phyloP scores from a whole-genome alignment of 2,329 filamentous ascomycete species.

The Penicillium decumbens region DNA sequence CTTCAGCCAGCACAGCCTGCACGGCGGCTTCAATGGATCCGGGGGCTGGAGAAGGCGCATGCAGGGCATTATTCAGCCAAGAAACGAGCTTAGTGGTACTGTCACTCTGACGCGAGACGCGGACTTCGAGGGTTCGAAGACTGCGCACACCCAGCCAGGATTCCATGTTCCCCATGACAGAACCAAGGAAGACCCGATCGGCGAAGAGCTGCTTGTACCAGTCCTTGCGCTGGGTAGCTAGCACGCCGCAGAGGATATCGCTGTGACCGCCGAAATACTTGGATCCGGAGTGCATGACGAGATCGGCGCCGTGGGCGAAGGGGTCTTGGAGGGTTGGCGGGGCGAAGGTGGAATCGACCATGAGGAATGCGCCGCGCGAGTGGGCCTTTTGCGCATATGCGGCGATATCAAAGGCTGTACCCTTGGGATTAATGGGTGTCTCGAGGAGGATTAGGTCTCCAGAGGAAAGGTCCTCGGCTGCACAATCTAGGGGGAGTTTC shows the following conservation, averaged over 20 bases:
- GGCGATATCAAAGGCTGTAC: slow-evolving; percentile 69
- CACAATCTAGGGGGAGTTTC: slow-evolving; percentile 66
- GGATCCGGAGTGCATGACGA: slow-evolving; percentile 87
- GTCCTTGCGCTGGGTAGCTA: slow-evolving; percentile 58
- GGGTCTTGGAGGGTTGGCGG: slow-evolving; percentile 87
- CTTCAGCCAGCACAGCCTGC: slow-evolving; percentile 52
- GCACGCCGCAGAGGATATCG: slow-evolving; percentile 83
- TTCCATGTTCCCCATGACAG: slow-evolving; percentile 83
- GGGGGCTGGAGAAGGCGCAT: slow-evolving; percentile 34
- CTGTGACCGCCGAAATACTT: slow-evolving; percentile 97
- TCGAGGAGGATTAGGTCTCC: slow-evolving; percentile 90
- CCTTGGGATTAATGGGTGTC: slow-evolving; percentile 88
- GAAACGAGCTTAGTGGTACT: slow-evolving; percentile 65
- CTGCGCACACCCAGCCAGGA: slow-evolving; percentile 87
- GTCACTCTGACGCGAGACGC: slow-evolving; percentile 70
- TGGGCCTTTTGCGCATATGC: slow-evolving; percentile 69
- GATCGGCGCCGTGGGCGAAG: slow-evolving; percentile 72
- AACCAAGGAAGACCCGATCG: slow-evolving; percentile 74
- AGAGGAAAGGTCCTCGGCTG: slow-evolving; percentile 59
- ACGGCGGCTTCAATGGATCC: slow-evolving; percentile 46
- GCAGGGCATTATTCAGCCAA: slow-evolving; percentile 61
- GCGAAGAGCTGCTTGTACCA: slow-evolving; percentile 59
- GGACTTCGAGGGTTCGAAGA: slow-evolving; percentile 76
- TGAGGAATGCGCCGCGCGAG: slow-evolving; percentile 66
- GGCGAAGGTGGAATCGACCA: slow-evolving; percentile 87